These are phyloP conservation scores for Candolleomyces efflorescens DNA, from an alignment of 768 basidiomycete genomes.

Conservation along the genomic window DNA sequence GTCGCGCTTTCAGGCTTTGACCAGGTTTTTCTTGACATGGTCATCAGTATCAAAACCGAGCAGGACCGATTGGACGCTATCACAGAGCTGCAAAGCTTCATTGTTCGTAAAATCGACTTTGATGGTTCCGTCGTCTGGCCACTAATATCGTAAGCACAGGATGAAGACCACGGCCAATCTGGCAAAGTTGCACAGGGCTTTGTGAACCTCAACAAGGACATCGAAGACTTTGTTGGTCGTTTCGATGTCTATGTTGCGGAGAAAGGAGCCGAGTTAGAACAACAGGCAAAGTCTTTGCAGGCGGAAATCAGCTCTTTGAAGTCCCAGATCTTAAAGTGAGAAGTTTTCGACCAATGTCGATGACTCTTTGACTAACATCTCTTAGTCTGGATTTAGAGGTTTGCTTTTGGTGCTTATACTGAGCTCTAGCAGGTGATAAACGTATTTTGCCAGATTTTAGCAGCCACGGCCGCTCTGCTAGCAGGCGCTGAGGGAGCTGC, in stretches of 20 bases:
- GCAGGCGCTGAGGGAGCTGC: not conserved
- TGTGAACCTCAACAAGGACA: not conserved
- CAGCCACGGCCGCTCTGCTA: not conserved
- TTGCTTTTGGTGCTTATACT: not conserved
- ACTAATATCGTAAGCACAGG: not conserved
- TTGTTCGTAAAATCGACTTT: not conserved
- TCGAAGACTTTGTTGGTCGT: not conserved
- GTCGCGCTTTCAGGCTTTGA: no score
- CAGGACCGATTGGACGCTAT: not conserved
- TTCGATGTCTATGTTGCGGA: not conserved
- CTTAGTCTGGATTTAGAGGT: not conserved
- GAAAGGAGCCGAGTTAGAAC: not conserved
- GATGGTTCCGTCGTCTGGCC: not conserved
- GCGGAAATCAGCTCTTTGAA: not conserved
- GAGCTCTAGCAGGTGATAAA: no score
- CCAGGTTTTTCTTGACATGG: no score
- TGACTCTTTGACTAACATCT: not conserved
- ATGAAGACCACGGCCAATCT: not conserved
- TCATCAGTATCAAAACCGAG: not conserved
- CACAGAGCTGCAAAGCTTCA: not conserved
- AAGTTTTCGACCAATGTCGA: no score
- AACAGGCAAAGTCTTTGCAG: not conserved
- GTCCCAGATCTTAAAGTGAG: no score
- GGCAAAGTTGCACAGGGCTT: not conserved
- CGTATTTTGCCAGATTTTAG: not conserved